phyloP scores from a whole-genome alignment of 192 early-diverging fungal genomes.

The Pilobolus umbonatus region DNA sequence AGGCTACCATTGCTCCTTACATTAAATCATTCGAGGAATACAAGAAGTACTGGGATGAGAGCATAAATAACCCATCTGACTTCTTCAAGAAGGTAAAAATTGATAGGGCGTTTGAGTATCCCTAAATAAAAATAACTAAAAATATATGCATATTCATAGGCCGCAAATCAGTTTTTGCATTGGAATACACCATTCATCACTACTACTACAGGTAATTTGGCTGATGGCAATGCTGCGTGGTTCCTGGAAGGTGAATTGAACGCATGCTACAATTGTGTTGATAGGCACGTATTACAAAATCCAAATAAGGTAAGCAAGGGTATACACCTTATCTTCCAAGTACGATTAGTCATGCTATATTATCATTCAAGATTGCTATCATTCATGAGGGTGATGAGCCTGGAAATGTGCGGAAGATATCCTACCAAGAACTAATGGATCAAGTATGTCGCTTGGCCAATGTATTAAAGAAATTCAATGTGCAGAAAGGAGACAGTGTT shows the following conservation, averaged over 20 bases:
- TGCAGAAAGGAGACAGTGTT: slow-evolving; percentile 91
- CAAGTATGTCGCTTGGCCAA: slow-evolving; percentile 86
- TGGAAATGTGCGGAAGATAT: slow-evolving; percentile 69
- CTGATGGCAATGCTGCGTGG: slow-evolving; percentile 88
- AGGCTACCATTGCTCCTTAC: too few relatives aligned
- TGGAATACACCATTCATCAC: slow-evolving; percentile 81
- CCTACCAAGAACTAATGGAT: slow-evolving; percentile 77
- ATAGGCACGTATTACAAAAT: slow-evolving; percentile 77
- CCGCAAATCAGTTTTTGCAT: slow-evolving; percentile 70
- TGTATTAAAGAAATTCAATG: slow-evolving; percentile 73
- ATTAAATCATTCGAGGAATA: too few relatives aligned
- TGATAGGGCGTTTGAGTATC: too few relatives aligned
- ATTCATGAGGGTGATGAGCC: slow-evolving; percentile 90
- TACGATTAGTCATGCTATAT: not conserved
- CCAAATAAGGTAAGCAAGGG: slow-evolving; percentile 55
- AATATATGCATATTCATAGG: slow-evolving; percentile 26
- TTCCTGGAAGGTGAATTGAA: slow-evolving; percentile 91
- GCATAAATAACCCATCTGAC: too few relatives aligned
- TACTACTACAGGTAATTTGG: slow-evolving; percentile 67
- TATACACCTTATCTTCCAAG: not conserved
- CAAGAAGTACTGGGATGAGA: too few relatives aligned
- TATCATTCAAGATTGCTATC: slow-evolving; percentile 60
- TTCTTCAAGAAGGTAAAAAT: too few relatives aligned
- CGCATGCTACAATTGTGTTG: slow-evolving; percentile 94
- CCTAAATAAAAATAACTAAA: too few relatives aligned